Evolutionary conservation across 805 yeast genomes (phyloP), one percentile per base, ranked within the genome.

Genomic region (Kodamaea kakaduensis): DNA sequence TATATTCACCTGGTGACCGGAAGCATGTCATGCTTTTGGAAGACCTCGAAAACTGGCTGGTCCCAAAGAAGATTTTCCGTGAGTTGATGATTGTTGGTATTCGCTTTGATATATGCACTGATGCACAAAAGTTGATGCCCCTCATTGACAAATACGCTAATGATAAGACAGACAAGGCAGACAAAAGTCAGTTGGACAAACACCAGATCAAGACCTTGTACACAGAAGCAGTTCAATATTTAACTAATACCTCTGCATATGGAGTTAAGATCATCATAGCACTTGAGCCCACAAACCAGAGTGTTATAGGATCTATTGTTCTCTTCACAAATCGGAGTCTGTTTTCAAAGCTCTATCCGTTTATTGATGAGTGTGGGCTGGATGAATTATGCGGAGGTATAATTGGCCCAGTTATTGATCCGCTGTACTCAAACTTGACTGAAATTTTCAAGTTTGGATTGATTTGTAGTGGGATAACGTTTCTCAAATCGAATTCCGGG

Each of bases 1-100:
- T 52, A 8, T 32, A 56, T 6, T n/a, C 31, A 6, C 30, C 20
- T 14, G 38, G 38, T 17, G 38, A 40, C n/a, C 54, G 43, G 40
- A 59, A 43, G 24, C 55, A 60, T 36, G 51, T 71, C 3, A 59
- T 77, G 69, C 45, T 64, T 10, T 49, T 77, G 34, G 50, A 66
- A 12, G 50, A 69, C 33, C 46, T 75, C 17, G 51, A 54, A 4
- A 51, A 56, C 19, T 77, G 82, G 82, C 61, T 53, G 41, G 77
- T 77, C 4, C 72, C 80, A 2, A 66, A 71, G 38, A 73, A 73
- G 44, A 65, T 77, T 5, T 72, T 75, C 26, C 56, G 71, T 33
- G 78, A 73, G 42, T 60, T 77, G 42, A 74, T 71, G 59, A 71
- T 75, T 37, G 74, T 75, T 25, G 80, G 81, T 3, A 71, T 77